Evolutionary conservation across 1,284 basidiomycete genomes (phyloP), one percentile per base, ranked within the genome.

Genomic region (Heterobasidion annosum): DNA sequence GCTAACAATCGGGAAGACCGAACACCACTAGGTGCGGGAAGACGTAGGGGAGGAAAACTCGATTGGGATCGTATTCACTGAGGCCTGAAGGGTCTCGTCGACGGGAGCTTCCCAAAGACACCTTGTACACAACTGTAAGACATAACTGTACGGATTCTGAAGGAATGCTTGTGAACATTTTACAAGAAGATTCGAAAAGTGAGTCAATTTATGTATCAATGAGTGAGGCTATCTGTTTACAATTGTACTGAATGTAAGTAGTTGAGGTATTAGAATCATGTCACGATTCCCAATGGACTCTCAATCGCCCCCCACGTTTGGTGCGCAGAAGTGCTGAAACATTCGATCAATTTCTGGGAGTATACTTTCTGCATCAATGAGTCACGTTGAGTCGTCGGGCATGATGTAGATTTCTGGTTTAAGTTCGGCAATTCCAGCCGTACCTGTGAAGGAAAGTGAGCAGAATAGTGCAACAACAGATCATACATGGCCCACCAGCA

Each of bases 61-160:
- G 79, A 82, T 57, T 81, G 79, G 74, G 76, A 76, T 60, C 70
- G 74, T 44, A 70, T 73, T 63, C 73, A 75, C 60, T 76, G 53
- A 68, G 9, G 1, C 16, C 2, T 63, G 62, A 25, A 25, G 5
- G 25, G 25, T 5, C 25, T 25, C 25, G 25, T 25, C 25, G 25
- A 25, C 3, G 25, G 25, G 25, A 18, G 18, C 37, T 9, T 40
- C 8, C 37, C 8, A 9, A 9, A 40, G 37, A 15, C 37, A 40
- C 37, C 37, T 40, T 40, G 37, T 40, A 40, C 25, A 25, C 25
- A 25, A 25, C 25, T 25, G 25, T 25, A 25, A 5, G 25, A 25
- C 25, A 25, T 25, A 25, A 25, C 5, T 25, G 25, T 25, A 25
- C 25, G 25, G 25, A 25, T 25, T 25, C 3, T 25, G 25, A 25